A percentile compares a stretch with the other conserved stretches of the same genome.
Conservation (phyloP, 331 rosid species). For the Rosa hybrid region DNA sequence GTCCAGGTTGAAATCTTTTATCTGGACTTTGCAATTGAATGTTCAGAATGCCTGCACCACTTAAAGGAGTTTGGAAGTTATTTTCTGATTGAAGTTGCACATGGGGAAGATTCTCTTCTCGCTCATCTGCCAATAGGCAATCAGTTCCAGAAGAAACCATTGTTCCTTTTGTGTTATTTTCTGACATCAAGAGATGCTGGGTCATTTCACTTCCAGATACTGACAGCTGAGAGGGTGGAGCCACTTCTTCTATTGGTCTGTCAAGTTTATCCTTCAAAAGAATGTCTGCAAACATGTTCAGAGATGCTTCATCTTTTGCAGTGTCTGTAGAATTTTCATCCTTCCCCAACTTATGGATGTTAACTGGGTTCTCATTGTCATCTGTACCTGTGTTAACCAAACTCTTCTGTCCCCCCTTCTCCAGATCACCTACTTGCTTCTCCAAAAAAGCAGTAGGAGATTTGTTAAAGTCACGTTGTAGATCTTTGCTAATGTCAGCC, state of each 20-base stretch:
- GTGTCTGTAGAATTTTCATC: slow-evolving; percentile 32
- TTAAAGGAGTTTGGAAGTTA: slow-evolving; percentile 26
- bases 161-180: slow-evolving; percentile 18
- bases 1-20: slow-evolving; percentile 26
- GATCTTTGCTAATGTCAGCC: slow-evolving; percentile 30
- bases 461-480: slow-evolving; percentile 33
- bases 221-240: slow-evolving; percentile 40
- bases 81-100: slow-evolving; percentile 34
- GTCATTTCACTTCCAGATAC: slow-evolving; percentile 31
- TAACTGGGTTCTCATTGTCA: slow-evolving; percentile 37
- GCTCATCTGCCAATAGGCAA: slow-evolving; percentile 20
- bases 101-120: slow-evolving; percentile 18
- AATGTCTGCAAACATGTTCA: slow-evolving; percentile 20
- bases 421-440: slow-evolving; percentile 36
- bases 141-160: slow-evolving; percentile 17
- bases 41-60: slow-evolving; percentile 26
- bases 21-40: slow-evolving; percentile 24
- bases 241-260: slow-evolving; percentile 21
- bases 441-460: slow-evolving; percentile 41
- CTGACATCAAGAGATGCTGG: slow-evolving; percentile 30
- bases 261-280: slow-evolving; percentile 25
- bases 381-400: slow-evolving; percentile 33
- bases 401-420: slow-evolving; percentile 27
- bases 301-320: slow-evolving; percentile 31
- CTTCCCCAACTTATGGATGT: slow-evolving; percentile 34